These are phyloP conservation scores for Dujonia santamariae DNA, from an alignment of 1,139 yeast genomes.

Conservation along the genomic window DNA sequence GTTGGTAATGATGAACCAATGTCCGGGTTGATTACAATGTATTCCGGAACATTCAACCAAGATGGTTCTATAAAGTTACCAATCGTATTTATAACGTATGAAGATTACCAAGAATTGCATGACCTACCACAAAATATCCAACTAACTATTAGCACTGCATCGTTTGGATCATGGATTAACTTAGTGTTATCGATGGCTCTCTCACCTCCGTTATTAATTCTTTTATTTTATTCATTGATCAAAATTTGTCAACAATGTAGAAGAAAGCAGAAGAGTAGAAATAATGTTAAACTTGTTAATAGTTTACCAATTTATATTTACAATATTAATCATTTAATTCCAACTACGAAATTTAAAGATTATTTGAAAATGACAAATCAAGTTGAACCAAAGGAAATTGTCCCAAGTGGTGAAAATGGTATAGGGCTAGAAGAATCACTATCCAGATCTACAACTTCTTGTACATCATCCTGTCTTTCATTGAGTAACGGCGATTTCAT, in stretches of 20 bases:
- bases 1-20: conserved; percentile 43
- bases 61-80: conserved; percentile 36
- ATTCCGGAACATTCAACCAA: conserved; percentile 35
- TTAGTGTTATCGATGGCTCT: conserved; percentile 39
- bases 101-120: conserved; percentile 22
- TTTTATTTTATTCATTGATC: conserved; percentile 32
- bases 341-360: conserved; percentile 21
- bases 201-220: conserved; percentile 42
- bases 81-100: conserved; percentile 37
- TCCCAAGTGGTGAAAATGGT: conserved; percentile 10
- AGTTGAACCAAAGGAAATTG: conserved; percentile 6
- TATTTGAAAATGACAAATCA: conserved; percentile 28
- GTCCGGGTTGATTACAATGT: conserved; percentile 43
- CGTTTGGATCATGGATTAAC: conserved; percentile 41
- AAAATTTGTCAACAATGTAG: conserved; percentile 29
- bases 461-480: conserved; percentile 2
- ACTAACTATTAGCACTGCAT: conserved; percentile 28
- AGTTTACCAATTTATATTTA: conserved; percentile 40
- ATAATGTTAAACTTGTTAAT: conserved; percentile 34
- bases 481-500: conserved; percentile 13
- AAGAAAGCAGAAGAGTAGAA: conserved; percentile 24
- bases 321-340: conserved; percentile 35
- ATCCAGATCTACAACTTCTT: not conserved
- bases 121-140: too few species aligned
- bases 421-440: not conserved